Evolutionary conservation across 306 rosid genomes (phyloP), one percentile per base, ranked within the genome.

Genomic region (Morella rubra): DNA sequence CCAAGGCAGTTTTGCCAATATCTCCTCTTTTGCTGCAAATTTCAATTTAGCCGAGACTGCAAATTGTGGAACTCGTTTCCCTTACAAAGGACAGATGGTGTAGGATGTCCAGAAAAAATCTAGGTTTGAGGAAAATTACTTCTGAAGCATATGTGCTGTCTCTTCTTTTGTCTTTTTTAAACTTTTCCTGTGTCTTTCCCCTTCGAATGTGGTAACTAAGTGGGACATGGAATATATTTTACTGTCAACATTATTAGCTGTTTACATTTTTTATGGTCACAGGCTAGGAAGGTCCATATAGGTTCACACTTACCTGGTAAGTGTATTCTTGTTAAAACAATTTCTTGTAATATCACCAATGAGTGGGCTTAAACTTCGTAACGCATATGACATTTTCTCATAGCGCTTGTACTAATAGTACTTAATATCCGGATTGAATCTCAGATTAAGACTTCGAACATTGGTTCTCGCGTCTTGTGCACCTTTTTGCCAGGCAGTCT

Each of bases 401-500:
- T 74, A 54, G 71, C 55, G 73, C 66, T 78, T 61, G 50, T 79
- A 70, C 76, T 75, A 73, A 69, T 69, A 64, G 71, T 81, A 74
- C 71, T 62, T 76, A 59, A 55, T 44, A 51, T 40, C 47, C 14
- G 14, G 75, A 53, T 79, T 46, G 72, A 66, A 62, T 83, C 76
- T 72, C 61, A 47, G 71, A 61, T 78, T 24, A 60, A 79, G 83
- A 76, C 82, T 75, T 55, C 53, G 70, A 73, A 44, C 12, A 3
- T 20, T 16, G 76, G 77, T 49, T 71, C 18, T 77, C 73, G 56
- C 27, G 71, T 14, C 54, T 69, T n/a, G 12, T 41, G 62, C 12
- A 15, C 76, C 76, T 78, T 76, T 80, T 80, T 74, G 82, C 68
- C 52, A 44, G 71, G 44, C 62, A 70, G 69, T 47, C 70, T 83